Evolutionary conservation across 2,329 filamentous ascomycete genomes (phyloP), one percentile per base, ranked within the genome.

Genomic region (Metarhizium album): DNA sequence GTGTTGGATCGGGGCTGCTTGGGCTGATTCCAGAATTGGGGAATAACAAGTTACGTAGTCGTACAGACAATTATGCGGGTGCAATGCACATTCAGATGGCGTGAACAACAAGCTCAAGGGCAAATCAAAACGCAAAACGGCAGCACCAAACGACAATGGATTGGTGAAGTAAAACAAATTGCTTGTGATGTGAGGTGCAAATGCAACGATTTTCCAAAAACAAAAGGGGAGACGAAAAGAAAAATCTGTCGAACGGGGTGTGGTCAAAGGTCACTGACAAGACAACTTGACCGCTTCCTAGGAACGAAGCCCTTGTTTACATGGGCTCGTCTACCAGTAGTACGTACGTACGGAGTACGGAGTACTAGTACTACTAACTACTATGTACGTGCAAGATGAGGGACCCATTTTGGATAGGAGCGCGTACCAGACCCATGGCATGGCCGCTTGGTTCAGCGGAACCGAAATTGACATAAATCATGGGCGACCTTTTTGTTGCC

Each of bases 221-320:
- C 20, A 24, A 18, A 27, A 43, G 3, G 22, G 40, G 8, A 14
- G 24, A 24, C 24, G 27, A 24, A 40, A 14, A 27, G 27, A 37
- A 27, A 29, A 20, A 27, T 58, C 58, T 59, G 60, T 60, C 42
- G 57, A 62, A 63, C 59, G 57, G 60, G 62, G 61, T 49, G 54
- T 58, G 55, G 54, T 54, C 54, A 57, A 56, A 64, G 58, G 61
- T 60, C 61, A 62, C 64, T 62, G 51, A 57, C 51, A 23, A 48
- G 47, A 50, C 47, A n/a, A 52, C 48, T 51, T 52, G 54, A 52
- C 51, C 53, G 49, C 53, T 52, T 50, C 48, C 46, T 42, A 16
- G n/a, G 38, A 20, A 22, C n/a, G 18, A 29, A 29, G 46, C 48
- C 48, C 48, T 42, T 40, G 52, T 51, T 50, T 38, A 38, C 52